These are phyloP conservation scores for Ophioceras dolichostomum DNA, from an alignment of 2,329 filamentous ascomycete species.

Conservation along the genomic window DNA sequence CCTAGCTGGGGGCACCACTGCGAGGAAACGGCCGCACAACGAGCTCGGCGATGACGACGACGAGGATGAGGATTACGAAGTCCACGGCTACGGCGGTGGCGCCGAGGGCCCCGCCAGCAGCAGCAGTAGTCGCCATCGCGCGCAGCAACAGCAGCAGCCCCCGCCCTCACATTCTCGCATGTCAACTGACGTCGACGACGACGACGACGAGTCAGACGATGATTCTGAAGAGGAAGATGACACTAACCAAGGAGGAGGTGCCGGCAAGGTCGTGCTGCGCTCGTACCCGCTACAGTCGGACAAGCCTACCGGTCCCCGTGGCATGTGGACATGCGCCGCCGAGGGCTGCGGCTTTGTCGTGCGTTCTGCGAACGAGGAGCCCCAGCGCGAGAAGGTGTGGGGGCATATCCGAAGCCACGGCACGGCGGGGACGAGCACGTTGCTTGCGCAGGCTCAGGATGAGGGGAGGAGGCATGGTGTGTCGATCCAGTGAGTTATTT, in stretches of 20 bases:
- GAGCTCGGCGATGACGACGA: conserved; percentile 23
- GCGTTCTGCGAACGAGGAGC: conserved; percentile 30
- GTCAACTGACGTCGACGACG: conserved; percentile 6
- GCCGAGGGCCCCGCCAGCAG: not conserved
- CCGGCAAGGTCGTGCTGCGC: conserved; percentile 30
- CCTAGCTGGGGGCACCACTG: conserved; percentile 21
- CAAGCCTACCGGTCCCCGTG: conserved; percentile 40
- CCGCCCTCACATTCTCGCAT: conserved; percentile 1
- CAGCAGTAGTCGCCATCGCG: not conserved
- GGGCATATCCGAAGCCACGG: conserved; percentile 1
- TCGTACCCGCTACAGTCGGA: conserved; percentile 36
- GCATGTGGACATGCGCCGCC: conserved; percentile 55
- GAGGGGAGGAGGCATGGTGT: not conserved
- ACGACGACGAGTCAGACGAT: too few species aligned
- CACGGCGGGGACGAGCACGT: not conserved
- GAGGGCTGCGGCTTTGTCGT: conserved; percentile 53
- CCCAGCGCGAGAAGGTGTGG: not conserved
- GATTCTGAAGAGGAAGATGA: too few species aligned
- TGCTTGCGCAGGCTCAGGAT: not conserved
- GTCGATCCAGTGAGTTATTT: conserved; percentile 1
- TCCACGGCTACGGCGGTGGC: conserved; percentile 5
- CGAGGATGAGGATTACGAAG: conserved; percentile 18
- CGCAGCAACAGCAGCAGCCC: not conserved
- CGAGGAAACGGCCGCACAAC: conserved; percentile 31
- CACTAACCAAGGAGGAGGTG: too few species aligned